A percentile compares a stretch with the other conserved stretches of the same genome.
These are phyloP conservation scores for Leonotis leonurus DNA, from an alignment of 257 asterid genomes.

Conservation along the genomic window DNA sequence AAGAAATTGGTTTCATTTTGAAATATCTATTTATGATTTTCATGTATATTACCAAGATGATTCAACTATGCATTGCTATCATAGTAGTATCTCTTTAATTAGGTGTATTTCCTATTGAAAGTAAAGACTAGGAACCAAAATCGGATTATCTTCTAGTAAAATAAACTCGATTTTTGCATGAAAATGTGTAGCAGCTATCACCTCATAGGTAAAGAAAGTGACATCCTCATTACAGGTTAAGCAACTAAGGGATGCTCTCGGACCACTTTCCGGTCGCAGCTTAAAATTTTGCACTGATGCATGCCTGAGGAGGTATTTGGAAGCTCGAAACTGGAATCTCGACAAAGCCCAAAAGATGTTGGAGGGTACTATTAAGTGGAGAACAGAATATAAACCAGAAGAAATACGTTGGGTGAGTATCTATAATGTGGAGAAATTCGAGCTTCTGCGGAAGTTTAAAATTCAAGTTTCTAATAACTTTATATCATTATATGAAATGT, in stretches of 20 bases:
- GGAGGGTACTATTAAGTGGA: conserved; percentile 69
- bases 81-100: not conserved
- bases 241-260: conserved; percentile 52
- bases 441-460: not conserved
- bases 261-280: conserved; percentile 53
- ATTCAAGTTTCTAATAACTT: not conserved
- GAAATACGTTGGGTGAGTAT: conserved; percentile 81
- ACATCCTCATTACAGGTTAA: conserved; percentile 34
- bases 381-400: conserved; percentile 68
- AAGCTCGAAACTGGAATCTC: conserved; percentile 75
- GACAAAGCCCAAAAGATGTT: conserved; percentile 74
- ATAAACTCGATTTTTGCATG: not conserved
- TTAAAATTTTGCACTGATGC: conserved; percentile 55
- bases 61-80: not conserved
- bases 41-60: not conserved
- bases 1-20: not conserved
- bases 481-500: not conserved
- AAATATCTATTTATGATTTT: not conserved
- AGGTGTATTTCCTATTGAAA: not conserved
- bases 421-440: not conserved
- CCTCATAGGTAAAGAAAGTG: not conserved
- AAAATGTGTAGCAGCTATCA: not conserved
- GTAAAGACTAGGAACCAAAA: not conserved
- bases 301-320: conserved; percentile 62
- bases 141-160: not conserved